Percentiles rank a stretch among this genome's conserved stretches.
These are phyloP conservation scores for Dioscorea dumetorum DNA, from an alignment of 106 monocot species.

Conservation along the genomic window DNA sequence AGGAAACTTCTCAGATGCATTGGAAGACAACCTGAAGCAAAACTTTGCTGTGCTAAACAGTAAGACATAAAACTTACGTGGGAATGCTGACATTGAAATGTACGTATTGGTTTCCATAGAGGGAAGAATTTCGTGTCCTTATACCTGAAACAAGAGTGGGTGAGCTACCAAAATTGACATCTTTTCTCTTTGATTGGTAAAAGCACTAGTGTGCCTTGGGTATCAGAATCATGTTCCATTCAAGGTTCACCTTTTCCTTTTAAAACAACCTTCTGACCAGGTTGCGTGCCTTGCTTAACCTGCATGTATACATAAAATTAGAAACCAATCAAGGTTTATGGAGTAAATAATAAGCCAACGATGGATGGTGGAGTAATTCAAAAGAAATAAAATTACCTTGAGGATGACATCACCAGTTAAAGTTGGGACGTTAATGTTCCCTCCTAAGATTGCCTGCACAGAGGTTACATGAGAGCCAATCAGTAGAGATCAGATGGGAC, in stretches of 20 bases:
- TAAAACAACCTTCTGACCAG: conserved; percentile 88
- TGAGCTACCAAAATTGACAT: no score
- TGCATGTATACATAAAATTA: no score
- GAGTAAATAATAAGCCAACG: no score
- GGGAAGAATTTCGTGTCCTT: conserved; percentile 50
- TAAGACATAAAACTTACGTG: conserved; percentile 37
- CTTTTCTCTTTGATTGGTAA: no score
- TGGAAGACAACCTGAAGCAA: no score
- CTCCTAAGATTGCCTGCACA: conserved; percentile 86
- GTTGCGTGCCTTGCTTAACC: conserved; percentile 92
- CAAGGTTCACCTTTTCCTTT: conserved; percentile 78
- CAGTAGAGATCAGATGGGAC: no score
- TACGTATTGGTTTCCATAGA: conserved; percentile 72
- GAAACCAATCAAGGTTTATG: background rate
- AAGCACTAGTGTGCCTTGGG: no score
- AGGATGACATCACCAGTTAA: conserved; percentile 97
- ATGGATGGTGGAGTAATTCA: no score
- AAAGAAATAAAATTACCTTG: conserved; percentile 44
- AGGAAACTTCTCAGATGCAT: background rate
- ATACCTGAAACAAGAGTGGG: conserved; percentile 37
- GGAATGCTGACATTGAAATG: conserved; percentile 79
- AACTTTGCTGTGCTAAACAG: background rate
- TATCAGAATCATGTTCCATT: no score
- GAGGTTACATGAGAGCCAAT: background rate
- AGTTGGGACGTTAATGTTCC: conserved; percentile 88